Percentiles rank a stretch among this genome's conserved stretches.
Evolutionary conservation across 495 filamentous ascomycete genomes (phyloP).

Genomic region (Neurospora sp.): DNA sequence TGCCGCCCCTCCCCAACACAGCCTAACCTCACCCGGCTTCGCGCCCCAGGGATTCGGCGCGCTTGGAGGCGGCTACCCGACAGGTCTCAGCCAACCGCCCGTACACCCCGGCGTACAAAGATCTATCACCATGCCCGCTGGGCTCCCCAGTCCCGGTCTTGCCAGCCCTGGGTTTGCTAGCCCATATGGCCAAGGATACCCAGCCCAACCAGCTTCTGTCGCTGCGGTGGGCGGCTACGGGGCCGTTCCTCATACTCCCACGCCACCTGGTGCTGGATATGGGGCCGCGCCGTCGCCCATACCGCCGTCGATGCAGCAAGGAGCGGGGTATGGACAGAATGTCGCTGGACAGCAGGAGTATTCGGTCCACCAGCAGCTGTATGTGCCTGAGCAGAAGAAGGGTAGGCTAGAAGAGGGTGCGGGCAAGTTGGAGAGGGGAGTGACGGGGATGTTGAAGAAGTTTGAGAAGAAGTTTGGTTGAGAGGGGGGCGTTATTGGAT

Average conservation of each 20-base stretch:
- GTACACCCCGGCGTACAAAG: constrained; percentile 30
- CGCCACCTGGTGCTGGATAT: constrained; percentile 11
- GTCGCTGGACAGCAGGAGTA: constrained; percentile 36
- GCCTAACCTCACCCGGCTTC: constrained; percentile 29
- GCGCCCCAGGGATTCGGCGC: constrained; percentile 28
- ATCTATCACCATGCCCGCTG: constrained; percentile 32
- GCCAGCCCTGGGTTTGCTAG: constrained; percentile 19
- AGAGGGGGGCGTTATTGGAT: neutral
- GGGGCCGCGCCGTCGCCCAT: constrained; percentile 17
- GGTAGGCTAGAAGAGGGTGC: constrained; percentile 59
- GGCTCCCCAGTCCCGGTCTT: constrained; percentile 16
- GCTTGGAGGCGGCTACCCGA: constrained; percentile 26
- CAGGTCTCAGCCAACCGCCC: constrained; percentile 21
- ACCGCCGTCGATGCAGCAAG: constrained; percentile 20
- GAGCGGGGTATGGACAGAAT: constrained; percentile 48
- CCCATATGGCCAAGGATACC: constrained; percentile 31
- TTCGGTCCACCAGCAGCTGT: constrained; percentile 64
- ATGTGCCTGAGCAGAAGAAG: constrained; percentile 56
- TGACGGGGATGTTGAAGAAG: constrained; percentile 76
- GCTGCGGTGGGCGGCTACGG: constrained; percentile 7
- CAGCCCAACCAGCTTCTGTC: constrained; percentile 8
- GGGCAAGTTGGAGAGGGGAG: constrained; percentile 62
- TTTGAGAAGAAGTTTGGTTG: constrained; percentile 74
- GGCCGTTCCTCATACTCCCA: constrained; percentile 25
- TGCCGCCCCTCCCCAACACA: constrained; percentile 29